These are phyloP conservation scores for Entoloma clypeatum DNA, from an alignment of 1,284 basidiomycete genomes.

Conservation along the genomic window DNA sequence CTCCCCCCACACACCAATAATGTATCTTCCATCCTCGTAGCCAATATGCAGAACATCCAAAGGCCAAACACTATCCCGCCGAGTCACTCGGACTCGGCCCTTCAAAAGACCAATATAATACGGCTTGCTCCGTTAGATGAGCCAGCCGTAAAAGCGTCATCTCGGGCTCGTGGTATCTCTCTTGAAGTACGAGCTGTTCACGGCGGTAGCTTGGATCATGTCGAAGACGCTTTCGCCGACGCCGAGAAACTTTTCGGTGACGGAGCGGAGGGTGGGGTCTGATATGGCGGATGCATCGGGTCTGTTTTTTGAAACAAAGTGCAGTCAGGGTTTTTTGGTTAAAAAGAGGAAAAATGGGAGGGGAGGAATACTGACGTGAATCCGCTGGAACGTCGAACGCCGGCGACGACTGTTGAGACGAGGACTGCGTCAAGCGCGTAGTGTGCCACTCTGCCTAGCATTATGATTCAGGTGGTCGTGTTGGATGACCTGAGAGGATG, in stretches of 20 bases:
- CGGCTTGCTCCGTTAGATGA: constrained; percentile 11
- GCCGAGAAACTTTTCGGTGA: constrained; percentile 80
- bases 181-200: constrained; percentile 81
- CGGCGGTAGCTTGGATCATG: constrained; percentile 72
- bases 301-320: constrained; percentile 35
- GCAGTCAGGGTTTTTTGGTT: not conserved
- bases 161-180: constrained; percentile 30
- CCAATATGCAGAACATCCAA: too few relatives aligned
- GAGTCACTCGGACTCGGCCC: too few relatives aligned
- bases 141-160: constrained; percentile 17
- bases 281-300: constrained; percentile 65
- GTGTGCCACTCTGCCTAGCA: constrained; percentile 79
- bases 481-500: not conserved
- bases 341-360: constrained; percentile 8
- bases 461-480: constrained; percentile 42
- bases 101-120: too few relatives aligned
- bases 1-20: too few relatives aligned
- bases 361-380: constrained; percentile 64
- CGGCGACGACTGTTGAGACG: constrained; percentile 86
- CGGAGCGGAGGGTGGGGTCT: constrained; percentile 70
- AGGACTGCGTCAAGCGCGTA: constrained; percentile 84
- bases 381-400: constrained; percentile 87
- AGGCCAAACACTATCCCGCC: too few relatives aligned
- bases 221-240: constrained; percentile 90
- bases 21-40: too few relatives aligned